A percentile compares a stretch with the other conserved stretches of the same genome.
phyloP scores from a whole-genome alignment of 1,284 basidiomycete genomes.

The Microstroma glucosiphilum region DNA sequence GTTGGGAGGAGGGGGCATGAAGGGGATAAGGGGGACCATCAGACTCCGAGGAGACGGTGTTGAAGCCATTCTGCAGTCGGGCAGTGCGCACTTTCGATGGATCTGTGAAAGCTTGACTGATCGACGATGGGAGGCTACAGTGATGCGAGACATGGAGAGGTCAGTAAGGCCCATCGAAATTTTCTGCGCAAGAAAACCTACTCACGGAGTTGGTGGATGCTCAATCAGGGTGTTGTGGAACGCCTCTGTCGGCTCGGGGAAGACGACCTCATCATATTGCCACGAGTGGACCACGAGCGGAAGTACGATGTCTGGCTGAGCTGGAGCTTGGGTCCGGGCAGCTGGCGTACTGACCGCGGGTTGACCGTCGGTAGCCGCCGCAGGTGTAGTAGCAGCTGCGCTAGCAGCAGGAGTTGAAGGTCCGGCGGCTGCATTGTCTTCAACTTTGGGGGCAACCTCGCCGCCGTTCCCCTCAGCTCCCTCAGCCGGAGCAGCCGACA shows the following conservation, averaged over 20 bases:
- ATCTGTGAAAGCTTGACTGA: conserved; percentile 39
- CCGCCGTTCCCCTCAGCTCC: conserved; percentile 11
- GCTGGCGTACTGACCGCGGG: conserved; percentile 9
- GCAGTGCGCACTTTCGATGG: conserved; percentile 20
- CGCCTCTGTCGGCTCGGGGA: conserved; percentile 82
- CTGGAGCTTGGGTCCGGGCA: conserved; percentile 12
- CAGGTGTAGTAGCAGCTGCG: background rate
- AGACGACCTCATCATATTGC: conserved; percentile 98
- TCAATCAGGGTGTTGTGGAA: conserved; percentile 77
- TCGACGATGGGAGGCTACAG: conserved; percentile 23
- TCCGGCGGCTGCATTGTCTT: background rate
- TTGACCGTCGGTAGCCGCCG: conserved; percentile 7
- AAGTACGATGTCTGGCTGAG: conserved; percentile 14
- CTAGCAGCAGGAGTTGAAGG: background rate
- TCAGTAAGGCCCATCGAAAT: conserved; percentile 8
- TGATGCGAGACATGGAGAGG: conserved; percentile 58
- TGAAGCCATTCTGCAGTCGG: conserved; percentile 20
- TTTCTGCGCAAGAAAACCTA: conserved; percentile 22
- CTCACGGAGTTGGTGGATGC: conserved; percentile 71
- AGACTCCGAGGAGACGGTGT: background rate
- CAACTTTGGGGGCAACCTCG: conserved; percentile 12
- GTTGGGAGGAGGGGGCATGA: conserved; percentile 38
- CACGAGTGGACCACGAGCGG: conserved; percentile 66
- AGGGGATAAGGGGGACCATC: conserved; percentile 36
- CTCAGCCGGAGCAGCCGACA: conserved; percentile 20